Evolutionary conservation across 2,329 filamentous ascomycete genomes (phyloP).

Genomic region (Stagonosporopsis vannaccii): DNA sequence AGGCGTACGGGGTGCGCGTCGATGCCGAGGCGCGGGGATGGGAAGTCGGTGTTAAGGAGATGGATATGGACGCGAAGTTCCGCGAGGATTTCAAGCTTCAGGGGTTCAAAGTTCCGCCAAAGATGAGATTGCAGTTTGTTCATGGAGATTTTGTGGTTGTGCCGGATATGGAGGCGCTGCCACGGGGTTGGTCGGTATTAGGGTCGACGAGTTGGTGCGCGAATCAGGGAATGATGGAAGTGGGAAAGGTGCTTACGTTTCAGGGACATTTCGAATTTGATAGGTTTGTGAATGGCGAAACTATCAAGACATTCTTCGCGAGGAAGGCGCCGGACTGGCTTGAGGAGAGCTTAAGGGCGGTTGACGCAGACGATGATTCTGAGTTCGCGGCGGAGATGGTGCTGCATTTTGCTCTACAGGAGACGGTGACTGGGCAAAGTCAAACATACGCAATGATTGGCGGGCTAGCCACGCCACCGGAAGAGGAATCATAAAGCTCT

Average conservation of each 20-base stretch:
- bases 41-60: constrained; percentile 38
- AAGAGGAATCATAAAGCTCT: constrained; percentile 5
- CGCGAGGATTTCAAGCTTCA: not conserved
- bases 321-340: constrained; percentile 32
- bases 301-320: constrained; percentile 46
- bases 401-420: constrained; percentile 41
- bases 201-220: constrained; percentile 45
- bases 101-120: constrained; percentile 10
- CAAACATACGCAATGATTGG: constrained; percentile 11
- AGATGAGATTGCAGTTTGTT: constrained; percentile 49
- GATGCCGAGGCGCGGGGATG: constrained; percentile 37
- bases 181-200: constrained; percentile 28
- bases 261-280: constrained; percentile 58
- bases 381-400: constrained; percentile 42
- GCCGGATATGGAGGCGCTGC: constrained; percentile 22
- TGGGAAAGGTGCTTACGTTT: constrained; percentile 50
- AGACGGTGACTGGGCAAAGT: not conserved
- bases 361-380: constrained; percentile 41
- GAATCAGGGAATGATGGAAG: constrained; percentile 51
- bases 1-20: constrained; percentile 34
- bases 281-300: constrained; percentile 51
- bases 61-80: constrained; percentile 28
- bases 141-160: constrained; percentile 47
- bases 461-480: constrained; percentile 32
- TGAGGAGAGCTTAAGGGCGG: constrained; percentile 25